A percentile compares a stretch with the other conserved stretches of the same genome.
Conservation (phyloP, 805 yeast species). For the Teunomyces stri region DNA sequence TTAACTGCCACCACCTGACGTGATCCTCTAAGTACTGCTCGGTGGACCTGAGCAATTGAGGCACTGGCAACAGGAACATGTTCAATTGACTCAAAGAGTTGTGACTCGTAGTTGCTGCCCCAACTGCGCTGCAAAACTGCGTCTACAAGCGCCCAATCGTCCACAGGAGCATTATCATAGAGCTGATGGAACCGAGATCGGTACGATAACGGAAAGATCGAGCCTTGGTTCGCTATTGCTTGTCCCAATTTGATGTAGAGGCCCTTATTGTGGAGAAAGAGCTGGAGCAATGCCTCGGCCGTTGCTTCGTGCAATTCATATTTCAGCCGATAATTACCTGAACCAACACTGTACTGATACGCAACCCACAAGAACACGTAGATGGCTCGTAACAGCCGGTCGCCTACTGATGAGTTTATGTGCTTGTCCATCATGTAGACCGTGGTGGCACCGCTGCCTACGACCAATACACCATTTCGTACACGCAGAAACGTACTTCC, state of each 20-base stretch:
- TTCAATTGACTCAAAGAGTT: slow-evolving; percentile 45
- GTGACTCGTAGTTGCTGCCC: slow-evolving; percentile 41
- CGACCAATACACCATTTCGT: background rate
- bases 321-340: slow-evolving; percentile 34
- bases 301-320: slow-evolving; percentile 57
- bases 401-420: slow-evolving; percentile 47
- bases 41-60: slow-evolving; percentile 69
- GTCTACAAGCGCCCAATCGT: slow-evolving; percentile 49
- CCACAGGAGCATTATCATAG: slow-evolving; percentile 69
- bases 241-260: slow-evolving; percentile 77
- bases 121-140: slow-evolving; percentile 35
- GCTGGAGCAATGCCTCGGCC: slow-evolving; percentile 38
- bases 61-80: slow-evolving; percentile 71
- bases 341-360: slow-evolving; percentile 51
- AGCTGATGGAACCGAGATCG: slow-evolving; percentile 55
- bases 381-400: slow-evolving; percentile 53
- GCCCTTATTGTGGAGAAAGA: slow-evolving; percentile 36
- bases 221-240: slow-evolving; percentile 73
- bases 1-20: slow-evolving; percentile 63
- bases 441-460: slow-evolving; percentile 5
- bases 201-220: slow-evolving; percentile 62
- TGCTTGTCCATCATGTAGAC: slow-evolving; percentile 34
- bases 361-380: slow-evolving; percentile 51
- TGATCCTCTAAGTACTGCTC: slow-evolving; percentile 39
- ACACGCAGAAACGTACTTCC: no score